Base-by-base conservation (phyloP, 352 stramenopile species). In the Phytophthora niederhauseri region DNA sequence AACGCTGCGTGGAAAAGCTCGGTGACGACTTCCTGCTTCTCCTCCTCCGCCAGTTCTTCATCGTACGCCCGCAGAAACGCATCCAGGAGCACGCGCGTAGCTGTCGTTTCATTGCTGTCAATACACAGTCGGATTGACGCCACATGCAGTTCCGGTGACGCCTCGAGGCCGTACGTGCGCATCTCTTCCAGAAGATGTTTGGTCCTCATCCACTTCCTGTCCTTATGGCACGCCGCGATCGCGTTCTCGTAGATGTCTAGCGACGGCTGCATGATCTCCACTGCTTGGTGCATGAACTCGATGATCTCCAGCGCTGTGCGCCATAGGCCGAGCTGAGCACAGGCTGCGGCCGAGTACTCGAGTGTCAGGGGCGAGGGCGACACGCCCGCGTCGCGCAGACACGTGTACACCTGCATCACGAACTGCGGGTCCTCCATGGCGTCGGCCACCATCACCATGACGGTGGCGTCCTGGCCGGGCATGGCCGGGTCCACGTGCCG, bases 391-490 rank as follows among this genome's bases (percentile, higher is more conserved):
- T 84, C 70, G 1, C 85, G 79, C 19, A 91, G 66, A 59, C 72
- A 77, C 61, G 64, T 66, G 64, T 94, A 94, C 54, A 92, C 84
- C 20, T 82, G 57, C 43, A 90, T 59, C 3, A 90, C 79, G 41
- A 92, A 90, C 28, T 68, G 46, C 14, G 63, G 64, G 66, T 91
- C 78, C 30, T 89, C 54, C 64, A 87, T 77, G 8, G 81, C 82
- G 55, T 91, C 75, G 1, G 84, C 82, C 20, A 92, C 79, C 85
- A 94, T 94, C 64, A 85, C 80, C 81, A 94, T 89, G 17, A 94
- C 84, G 15, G 84, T 88, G 14, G 85, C 82, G 36, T 94, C 86
- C 64, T 91, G 81, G 6, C 86, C 86, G 26, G 77, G 80, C 82
- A 92, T 94, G 20, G 66, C 61, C 12, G 84, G 72, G 63, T 91